Evolutionary conservation across 2,329 filamentous ascomycete genomes (phyloP).

Genomic region (Aureobasidium sp.): DNA sequence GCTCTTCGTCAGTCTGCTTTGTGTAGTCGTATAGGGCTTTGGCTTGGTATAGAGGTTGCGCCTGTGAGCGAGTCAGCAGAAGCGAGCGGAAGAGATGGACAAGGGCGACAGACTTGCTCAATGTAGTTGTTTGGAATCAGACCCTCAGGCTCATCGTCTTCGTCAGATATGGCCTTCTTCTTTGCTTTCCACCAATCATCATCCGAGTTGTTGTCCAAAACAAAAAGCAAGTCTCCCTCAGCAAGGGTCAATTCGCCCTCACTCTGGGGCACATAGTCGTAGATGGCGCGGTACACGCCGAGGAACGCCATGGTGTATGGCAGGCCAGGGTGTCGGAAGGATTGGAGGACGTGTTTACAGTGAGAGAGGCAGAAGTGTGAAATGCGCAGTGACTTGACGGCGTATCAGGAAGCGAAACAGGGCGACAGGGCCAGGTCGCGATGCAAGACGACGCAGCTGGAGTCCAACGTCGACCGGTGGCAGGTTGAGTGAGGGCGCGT

Average conservation of each 20-base stretch:
- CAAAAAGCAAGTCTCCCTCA: constrained; percentile 83
- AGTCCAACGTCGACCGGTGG: too few relatives aligned
- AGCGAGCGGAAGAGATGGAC: neutral
- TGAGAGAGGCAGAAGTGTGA: neutral
- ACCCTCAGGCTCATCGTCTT: constrained; percentile 85
- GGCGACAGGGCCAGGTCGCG: neutral
- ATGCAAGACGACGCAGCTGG: neutral
- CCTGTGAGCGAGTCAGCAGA: constrained; percentile 39
- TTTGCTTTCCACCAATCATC: constrained; percentile 96
- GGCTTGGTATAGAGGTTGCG: constrained; percentile 60
- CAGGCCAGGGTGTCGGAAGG: neutral
- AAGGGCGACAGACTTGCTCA: constrained; percentile 62
- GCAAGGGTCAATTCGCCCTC: constrained; percentile 77
- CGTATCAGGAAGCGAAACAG: neutral
- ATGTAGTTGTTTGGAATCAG: constrained; percentile 93
- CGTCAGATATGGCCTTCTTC: constrained; percentile 70
- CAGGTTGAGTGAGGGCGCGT: too few relatives aligned
- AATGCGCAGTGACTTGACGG: constrained; percentile 4
- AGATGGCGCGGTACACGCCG: constrained; percentile 82
- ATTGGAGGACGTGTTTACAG: neutral
- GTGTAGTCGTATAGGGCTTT: constrained; percentile 98
- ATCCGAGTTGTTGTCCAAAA: constrained; percentile 68
- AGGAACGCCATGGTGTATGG: constrained; percentile 73
- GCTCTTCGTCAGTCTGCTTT: constrained; percentile 92
- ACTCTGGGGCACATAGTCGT: constrained; percentile 84